Conservation (phyloP, 352 stramenopile species). For the Phytophthora crassamura region DNA sequence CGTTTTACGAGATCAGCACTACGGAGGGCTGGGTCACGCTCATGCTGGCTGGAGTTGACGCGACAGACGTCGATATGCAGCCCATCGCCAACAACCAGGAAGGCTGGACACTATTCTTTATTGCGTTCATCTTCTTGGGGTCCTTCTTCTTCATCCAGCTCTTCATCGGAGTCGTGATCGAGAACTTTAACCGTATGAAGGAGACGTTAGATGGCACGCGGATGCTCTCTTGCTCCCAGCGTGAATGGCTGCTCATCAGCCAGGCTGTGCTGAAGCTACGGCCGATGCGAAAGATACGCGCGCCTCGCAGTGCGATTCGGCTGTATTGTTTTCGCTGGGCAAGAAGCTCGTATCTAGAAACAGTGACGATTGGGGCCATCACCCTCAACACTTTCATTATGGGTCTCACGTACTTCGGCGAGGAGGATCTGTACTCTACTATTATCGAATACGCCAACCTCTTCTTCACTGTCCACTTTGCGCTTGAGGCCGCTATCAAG, state of each 20-base stretch:
- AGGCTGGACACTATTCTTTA: slow-evolving; percentile 85
- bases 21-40: slow-evolving; percentile 90
- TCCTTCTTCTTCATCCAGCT: slow-evolving; percentile 93
- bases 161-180: slow-evolving; percentile 93
- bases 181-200: slow-evolving; percentile 90
- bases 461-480: slow-evolving; percentile 86
- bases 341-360: slow-evolving; percentile 67
- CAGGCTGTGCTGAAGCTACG: slow-evolving; percentile 51
- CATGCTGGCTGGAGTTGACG: slow-evolving; percentile 89
- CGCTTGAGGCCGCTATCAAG: slow-evolving; percentile 82
- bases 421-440: slow-evolving; percentile 61
- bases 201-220: slow-evolving; percentile 65
- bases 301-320: slow-evolving; percentile 44
- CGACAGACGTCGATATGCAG: slow-evolving; percentile 89
- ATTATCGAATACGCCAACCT: slow-evolving; percentile 81
- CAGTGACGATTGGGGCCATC: slow-evolving; percentile 83
- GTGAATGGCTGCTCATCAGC: slow-evolving; percentile 79
- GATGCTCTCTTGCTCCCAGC: slow-evolving; percentile 76
- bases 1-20: slow-evolving; percentile 92
- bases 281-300: slow-evolving; percentile 49
- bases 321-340: slow-evolving; percentile 53
- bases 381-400: slow-evolving; percentile 89
- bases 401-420: slow-evolving; percentile 83
- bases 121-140: slow-evolving; percentile 88
- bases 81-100: slow-evolving; percentile 74